Evolutionary conservation across 1,284 basidiomycete species (phyloP).

Genomic region (Ceratobasidium sp.): DNA sequence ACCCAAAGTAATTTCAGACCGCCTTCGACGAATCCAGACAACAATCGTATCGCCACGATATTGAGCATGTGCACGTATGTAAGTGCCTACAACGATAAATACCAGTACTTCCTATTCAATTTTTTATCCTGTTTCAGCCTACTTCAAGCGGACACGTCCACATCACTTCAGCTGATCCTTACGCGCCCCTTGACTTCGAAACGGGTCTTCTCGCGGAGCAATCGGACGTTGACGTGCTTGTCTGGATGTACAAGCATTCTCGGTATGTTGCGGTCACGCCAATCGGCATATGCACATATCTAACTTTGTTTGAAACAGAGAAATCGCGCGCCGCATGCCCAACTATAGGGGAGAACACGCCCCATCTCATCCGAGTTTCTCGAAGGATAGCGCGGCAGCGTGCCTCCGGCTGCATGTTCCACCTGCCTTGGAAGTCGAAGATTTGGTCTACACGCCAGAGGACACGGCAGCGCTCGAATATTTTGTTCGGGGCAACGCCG

Average conservation of each 20-base stretch:
- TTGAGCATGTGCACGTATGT: not conserved
- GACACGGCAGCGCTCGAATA: constrained; percentile 68
- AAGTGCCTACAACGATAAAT: not conserved
- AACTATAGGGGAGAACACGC: constrained; percentile 67
- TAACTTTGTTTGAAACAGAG: constrained; percentile 53
- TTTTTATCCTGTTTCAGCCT: no score
- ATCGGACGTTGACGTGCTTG: constrained; percentile 67
- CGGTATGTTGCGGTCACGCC: constrained; percentile 52
- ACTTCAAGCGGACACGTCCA: constrained; percentile 51
- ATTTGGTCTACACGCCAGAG: constrained; percentile 67
- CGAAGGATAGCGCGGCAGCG: constrained; percentile 62
- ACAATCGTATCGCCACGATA: not conserved
- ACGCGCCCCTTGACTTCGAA: constrained; percentile 50
- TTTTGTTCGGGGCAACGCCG: constrained; percentile 56
- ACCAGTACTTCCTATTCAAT: no score
- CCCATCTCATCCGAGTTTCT: constrained; percentile 66
- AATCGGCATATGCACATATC: not conserved
- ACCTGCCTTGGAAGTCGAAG: constrained; percentile 60
- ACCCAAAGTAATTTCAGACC: constrained; percentile 58
- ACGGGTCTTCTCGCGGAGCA: constrained; percentile 50
- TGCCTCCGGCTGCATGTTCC: constrained; percentile 56
- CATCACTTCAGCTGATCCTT: constrained; percentile 51
- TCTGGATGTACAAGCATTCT: constrained; percentile 70
- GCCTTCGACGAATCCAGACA: not conserved
- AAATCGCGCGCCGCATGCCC: constrained; percentile 70